Conservation (phyloP, 2,329 filamentous ascomycete species). For the Xylaria sp. region DNA sequence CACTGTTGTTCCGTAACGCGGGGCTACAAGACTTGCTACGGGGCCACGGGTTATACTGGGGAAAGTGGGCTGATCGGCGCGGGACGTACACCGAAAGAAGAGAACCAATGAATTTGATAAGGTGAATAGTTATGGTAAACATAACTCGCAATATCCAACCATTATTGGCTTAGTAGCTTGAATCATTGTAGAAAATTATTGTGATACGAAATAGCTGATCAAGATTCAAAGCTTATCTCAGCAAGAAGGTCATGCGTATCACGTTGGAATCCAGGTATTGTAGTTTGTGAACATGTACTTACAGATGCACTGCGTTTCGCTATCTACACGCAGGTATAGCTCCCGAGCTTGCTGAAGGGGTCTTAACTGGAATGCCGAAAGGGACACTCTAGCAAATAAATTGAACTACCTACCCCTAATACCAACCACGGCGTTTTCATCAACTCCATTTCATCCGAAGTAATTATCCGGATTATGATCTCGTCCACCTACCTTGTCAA, state of each 20-base stretch:
- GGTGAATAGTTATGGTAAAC: neutral
- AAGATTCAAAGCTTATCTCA: neutral
- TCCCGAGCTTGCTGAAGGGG: neutral
- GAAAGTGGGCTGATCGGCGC: neutral
- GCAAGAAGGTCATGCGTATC: neutral
- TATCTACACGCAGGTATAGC: no score
- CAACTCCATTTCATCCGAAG: constrained; percentile 22
- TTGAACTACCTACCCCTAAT: constrained; percentile 13
- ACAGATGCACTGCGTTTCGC: neutral
- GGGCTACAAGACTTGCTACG: constrained; percentile 19
- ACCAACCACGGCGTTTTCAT: neutral
- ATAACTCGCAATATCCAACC: neutral
- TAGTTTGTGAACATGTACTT: neutral
- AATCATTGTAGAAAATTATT: no score
- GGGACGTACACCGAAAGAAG: neutral
- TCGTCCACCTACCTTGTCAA: neutral
- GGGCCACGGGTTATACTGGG: neutral
- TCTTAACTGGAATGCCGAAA: constrained; percentile 12
- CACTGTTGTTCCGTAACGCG: constrained; percentile 14
- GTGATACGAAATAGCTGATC: no score
- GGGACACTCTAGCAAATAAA: constrained; percentile 20
- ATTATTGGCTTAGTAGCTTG: neutral
- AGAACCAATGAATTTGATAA: neutral
- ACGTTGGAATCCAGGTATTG: neutral
- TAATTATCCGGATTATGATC: constrained; percentile 24